Evolutionary conservation across 139 green algal species (phyloP).

Genomic region (Mesostigma viride): DNA sequence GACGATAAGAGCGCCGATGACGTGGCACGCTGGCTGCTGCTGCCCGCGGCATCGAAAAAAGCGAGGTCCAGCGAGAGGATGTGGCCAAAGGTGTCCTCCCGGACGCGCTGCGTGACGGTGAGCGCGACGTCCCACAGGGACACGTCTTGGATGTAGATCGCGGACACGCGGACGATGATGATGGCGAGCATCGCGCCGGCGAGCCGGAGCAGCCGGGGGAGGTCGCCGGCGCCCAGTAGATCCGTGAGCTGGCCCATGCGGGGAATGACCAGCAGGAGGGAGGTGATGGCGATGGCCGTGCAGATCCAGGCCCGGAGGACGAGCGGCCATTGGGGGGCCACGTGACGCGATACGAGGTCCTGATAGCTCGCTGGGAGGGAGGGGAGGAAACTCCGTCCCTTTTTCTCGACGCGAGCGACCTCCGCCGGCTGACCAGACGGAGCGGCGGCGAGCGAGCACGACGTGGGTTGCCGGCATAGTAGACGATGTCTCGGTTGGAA

Average conservation of each 20-base stretch:
- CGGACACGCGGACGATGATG: constrained; percentile 6
- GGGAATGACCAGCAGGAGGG: constrained; percentile 22
- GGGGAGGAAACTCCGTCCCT: too few species aligned
- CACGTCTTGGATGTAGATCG: constrained; percentile 30
- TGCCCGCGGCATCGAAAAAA: constrained; percentile 27
- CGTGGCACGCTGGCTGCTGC: neutral
- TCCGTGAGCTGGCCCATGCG: constrained; percentile 17
- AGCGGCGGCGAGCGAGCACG: too few species aligned
- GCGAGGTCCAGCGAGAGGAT: constrained; percentile 22
- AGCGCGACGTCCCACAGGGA: constrained; percentile 33
- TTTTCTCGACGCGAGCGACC: too few species aligned
- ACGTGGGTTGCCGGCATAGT: too few species aligned
- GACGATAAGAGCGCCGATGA: too few species aligned
- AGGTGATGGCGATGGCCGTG: constrained; percentile 22
- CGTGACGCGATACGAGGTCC: too few species aligned
- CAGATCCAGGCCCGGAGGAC: constrained; percentile 21
- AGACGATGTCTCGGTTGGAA: too few species aligned
- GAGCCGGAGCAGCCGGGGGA: constrained; percentile 8
- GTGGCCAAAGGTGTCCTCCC: constrained; percentile 6
- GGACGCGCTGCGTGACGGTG: constrained; percentile 22
- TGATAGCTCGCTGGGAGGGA: too few species aligned
- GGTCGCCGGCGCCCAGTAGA: constrained; percentile 15
- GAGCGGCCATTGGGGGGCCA: too few species aligned
- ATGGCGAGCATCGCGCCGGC: constrained; percentile 13
- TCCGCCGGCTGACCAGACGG: too few species aligned